Evolutionary conservation across 306 rosid genomes (phyloP), one percentile per base, ranked within the genome.

Genomic region (Castanea crenata): DNA sequence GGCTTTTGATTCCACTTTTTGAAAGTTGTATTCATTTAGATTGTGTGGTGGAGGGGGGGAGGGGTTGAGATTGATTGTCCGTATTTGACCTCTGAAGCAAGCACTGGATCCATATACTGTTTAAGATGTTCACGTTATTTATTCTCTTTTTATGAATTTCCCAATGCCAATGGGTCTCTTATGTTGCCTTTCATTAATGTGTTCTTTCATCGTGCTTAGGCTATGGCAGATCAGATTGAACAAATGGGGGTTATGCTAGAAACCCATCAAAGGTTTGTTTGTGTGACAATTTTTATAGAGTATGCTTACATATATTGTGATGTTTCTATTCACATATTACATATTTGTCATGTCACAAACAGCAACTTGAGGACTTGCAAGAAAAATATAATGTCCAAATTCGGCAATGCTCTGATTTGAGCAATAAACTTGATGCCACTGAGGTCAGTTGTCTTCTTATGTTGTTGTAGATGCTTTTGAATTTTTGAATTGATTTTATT

Each of bases 221-320:
- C 97, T 31, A 91, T 91, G 99, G 83, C 92, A 31, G 98, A 96
- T 44, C 98, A 96, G 86, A 91, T 96, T 83, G 98, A 96, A 86
- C 96, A 93, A 80, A 91, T 93, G 96, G 94, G 97, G 54, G 16
- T 87, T 52, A 78, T 85, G 46, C 55, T 89, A 69, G 99, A 93
- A 82, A 81, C 75, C 58, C 84, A 96, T 62, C 98, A 93, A 74
- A 93, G 98, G 99, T 96, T 77, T 77, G 79, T 76, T 55, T 25
- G 41, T 76, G 15, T 58, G 5, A 25, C 31, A 73, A 3, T 18
- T 29, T 14, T 71, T 32, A 19, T 16, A 31, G 16, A 61, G 32
- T 34, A 23, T 51, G 52, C 46, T 6, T 29, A 65, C 73, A 49
- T 72, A 41, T 52, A 75, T 41, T 69, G 59, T 31, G 41, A 51